phyloP scores from a whole-genome alignment of 805 yeast genomes.

The Peterozyma toletana region DNA sequence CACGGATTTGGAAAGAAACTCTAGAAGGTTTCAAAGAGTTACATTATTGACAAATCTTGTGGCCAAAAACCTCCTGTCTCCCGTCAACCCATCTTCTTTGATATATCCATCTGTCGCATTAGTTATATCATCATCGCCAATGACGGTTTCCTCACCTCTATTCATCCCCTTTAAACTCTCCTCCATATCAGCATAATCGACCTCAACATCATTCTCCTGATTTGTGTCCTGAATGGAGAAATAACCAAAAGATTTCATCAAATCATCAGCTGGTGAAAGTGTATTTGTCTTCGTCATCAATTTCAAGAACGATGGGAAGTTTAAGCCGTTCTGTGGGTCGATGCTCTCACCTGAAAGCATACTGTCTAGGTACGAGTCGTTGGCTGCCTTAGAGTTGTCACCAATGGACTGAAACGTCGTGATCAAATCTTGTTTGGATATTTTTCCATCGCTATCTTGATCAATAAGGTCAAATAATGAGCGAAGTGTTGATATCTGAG shows the following conservation, averaged over 20 bases:
- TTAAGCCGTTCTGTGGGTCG: slow-evolving; percentile 27
- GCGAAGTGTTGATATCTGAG: slow-evolving; percentile 56
- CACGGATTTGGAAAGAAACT: no score
- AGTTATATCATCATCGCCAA: slow-evolving; percentile 36
- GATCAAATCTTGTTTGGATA: slow-evolving; percentile 48
- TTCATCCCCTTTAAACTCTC: slow-evolving; percentile 38
- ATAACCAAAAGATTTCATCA: slow-evolving; percentile 52
- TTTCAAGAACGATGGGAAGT: slow-evolving; percentile 61
- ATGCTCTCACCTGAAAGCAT: slow-evolving; percentile 35
- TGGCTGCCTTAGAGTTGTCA: slow-evolving; percentile 20
- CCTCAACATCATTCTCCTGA: slow-evolving; percentile 26
- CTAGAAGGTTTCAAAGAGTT: no score
- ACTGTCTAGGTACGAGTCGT: slow-evolving; percentile 30
- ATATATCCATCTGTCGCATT: slow-evolving; percentile 47
- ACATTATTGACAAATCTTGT: slow-evolving; percentile 53
- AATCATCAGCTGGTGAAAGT: slow-evolving; percentile 43
- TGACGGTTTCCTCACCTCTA: slow-evolving; percentile 9
- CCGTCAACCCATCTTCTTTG: slow-evolving; percentile 45
- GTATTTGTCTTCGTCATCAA: slow-evolving; percentile 48
- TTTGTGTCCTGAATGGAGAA: slow-evolving; percentile 27
- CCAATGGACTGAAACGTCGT: slow-evolving; percentile 48
- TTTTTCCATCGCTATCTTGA: slow-evolving; percentile 68
- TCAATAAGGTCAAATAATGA: slow-evolving; percentile 78
- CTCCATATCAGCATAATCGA: slow-evolving; percentile 42
- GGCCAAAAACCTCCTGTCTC: slow-evolving; percentile 53